Conservation (phyloP, 352 stramenopile genomes). For the Pythium vanterpoolii region DNA sequence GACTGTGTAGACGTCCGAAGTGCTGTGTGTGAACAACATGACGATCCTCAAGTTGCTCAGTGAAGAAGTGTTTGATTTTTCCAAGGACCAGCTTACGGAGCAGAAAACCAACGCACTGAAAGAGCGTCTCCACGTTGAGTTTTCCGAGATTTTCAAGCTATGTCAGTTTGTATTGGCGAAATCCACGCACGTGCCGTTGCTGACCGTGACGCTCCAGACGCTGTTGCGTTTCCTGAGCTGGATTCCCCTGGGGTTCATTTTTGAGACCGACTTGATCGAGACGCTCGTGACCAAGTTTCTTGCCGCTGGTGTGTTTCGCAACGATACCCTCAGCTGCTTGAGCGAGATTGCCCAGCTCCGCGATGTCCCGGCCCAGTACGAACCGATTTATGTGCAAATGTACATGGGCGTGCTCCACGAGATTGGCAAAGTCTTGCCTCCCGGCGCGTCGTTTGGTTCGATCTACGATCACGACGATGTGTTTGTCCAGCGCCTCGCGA, state of each 20-base stretch:
- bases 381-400: slow-evolving; percentile 93
- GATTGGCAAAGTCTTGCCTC: slow-evolving; percentile 89
- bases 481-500: slow-evolving; percentile 96
- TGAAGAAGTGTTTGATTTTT: slow-evolving; percentile 99
- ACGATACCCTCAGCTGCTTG: slow-evolving; percentile 96
- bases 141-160: slow-evolving; percentile 97
- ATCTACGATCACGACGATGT: slow-evolving; percentile 93
- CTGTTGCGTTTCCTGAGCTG: slow-evolving; percentile 97
- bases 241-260: slow-evolving; percentile 98
- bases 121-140: slow-evolving; percentile 97
- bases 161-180: slow-evolving; percentile 98
- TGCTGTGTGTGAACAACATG: slow-evolving; percentile 99
- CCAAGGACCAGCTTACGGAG: slow-evolving; percentile 97
- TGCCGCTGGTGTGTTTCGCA: slow-evolving; percentile 92
- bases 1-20: slow-evolving; percentile 89
- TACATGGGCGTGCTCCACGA: slow-evolving; percentile 94
- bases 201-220: slow-evolving; percentile 97
- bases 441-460: slow-evolving; percentile 91
- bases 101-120: slow-evolving; percentile 98
- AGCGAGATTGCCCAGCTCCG: slow-evolving; percentile 96
- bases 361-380: slow-evolving; percentile 92
- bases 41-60: slow-evolving; percentile 98
- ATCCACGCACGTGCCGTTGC: slow-evolving; percentile 88
- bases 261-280: slow-evolving; percentile 96
- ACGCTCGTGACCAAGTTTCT: slow-evolving; percentile 97